Evolutionary conservation across 2,329 filamentous ascomycete species (phyloP), one percentile per base, ranked within the genome.

Genomic region (Orbilia brochopaga): DNA sequence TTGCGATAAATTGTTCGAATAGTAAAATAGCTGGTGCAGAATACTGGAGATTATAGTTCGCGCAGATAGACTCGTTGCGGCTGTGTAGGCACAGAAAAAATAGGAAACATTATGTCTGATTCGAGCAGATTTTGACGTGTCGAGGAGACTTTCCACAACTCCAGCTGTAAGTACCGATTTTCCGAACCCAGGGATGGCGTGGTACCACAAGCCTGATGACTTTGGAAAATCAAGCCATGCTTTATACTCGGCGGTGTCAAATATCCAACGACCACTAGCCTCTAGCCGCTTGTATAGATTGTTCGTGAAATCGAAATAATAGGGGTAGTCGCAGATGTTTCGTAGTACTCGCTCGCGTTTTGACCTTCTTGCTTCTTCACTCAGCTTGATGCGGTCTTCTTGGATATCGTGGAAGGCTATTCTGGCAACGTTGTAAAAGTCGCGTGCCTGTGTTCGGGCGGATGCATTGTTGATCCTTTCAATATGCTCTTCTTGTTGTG

Each of bases 221-320:
- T 48, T 57, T 1, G 48, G 40, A 3, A 62, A 72, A 0, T 67
- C 15, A 0, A 61, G 15, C 78, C 78, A 80, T 0, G 58, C 51
- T 15, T 56, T 55, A 19, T 79, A 80, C 15, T 79, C 72, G 0
- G 40, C 6, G 0, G 75, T 78, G 1, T 62, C 1, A 1, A 78
- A 76, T 1, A 79, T 54, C 79, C 78, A 78, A 2, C 69, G 24
- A 17, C 77, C 74, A 1, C 78, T 80, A 13, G 73, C 64, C 1
- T 63, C 50, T 10, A 76, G 75, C 0, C 78, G 75, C 21, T 78
- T 79, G 1, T 76, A 73, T 7, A 76, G 74, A 17, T 73, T 77
- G 32, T 78, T 74, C n/a, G 76, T 78, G 0, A 78, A 56, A 32
- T 70, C 66, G n/a, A 58, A 60, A 37, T 59, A 50, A 11, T 77